These are phyloP conservation scores for Cryptococcus wingfieldii DNA, from an alignment of 1,284 basidiomycete genomes.

Conservation along the genomic window DNA sequence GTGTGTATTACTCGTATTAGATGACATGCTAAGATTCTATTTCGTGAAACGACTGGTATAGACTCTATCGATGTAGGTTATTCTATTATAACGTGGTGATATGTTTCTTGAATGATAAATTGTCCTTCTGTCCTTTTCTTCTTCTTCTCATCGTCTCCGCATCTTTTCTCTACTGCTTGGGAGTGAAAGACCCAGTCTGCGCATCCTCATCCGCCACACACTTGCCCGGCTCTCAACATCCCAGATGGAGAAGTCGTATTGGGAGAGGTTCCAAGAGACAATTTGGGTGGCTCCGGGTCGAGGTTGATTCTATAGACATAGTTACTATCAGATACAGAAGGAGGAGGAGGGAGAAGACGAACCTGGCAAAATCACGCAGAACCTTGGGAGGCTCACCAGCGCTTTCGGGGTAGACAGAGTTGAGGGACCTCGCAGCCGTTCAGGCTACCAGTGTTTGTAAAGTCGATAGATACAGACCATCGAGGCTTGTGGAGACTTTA, in stretches of 20 bases:
- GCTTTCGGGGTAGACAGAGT: slow-evolving; percentile 41
- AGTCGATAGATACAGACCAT: slow-evolving; percentile 43
- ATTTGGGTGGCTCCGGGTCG: slow-evolving; percentile 28
- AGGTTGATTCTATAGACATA: slow-evolving; percentile 30
- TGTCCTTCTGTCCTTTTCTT: too few relatives aligned
- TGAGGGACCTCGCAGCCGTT: slow-evolving; percentile 49
- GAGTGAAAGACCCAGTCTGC: background rate
- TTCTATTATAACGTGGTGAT: too few relatives aligned
- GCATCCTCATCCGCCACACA: slow-evolving; percentile 15
- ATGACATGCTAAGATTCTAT: too few relatives aligned
- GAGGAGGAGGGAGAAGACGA: too few relatives aligned
- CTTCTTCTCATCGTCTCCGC: too few relatives aligned
- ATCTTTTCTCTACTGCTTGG: too few relatives aligned
- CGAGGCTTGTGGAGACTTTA: slow-evolving; percentile 40
- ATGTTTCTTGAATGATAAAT: too few relatives aligned
- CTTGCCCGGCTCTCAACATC: slow-evolving; percentile 34
- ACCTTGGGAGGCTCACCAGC: slow-evolving; percentile 47
- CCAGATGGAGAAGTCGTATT: slow-evolving; percentile 50
- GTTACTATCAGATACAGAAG: too few relatives aligned
- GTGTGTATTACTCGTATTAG: too few relatives aligned
- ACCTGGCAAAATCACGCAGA: slow-evolving; percentile 23
- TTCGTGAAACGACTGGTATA: too few relatives aligned
- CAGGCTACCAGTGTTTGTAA: slow-evolving; percentile 50
- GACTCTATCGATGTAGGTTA: too few relatives aligned
- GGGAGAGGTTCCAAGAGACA: slow-evolving; percentile 40